Base-by-base conservation (phyloP, 305 asterid genomes). In the Fraxinus floribunda region DNA sequence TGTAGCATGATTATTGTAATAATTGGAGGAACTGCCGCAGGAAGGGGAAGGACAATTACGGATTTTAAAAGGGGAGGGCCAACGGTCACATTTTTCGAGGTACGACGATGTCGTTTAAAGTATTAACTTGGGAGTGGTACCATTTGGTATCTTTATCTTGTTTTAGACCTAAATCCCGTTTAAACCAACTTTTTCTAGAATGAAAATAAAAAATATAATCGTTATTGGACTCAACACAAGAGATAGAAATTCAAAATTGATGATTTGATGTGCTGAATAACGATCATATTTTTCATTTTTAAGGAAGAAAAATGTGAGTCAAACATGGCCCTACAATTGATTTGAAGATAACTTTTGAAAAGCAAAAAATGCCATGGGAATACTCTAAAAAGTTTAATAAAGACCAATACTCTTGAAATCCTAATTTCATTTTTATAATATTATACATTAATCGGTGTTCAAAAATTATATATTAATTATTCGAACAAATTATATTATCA, bases 21-120 rank as follows among this genome's bases (percentile, higher is more conserved):
- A 70, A 70, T 6, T 70, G 76, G 76, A 70, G 41, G 41, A 70
- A 15, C 22, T 70, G 24, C 39, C 41, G 6, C 41, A 32, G 76
- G 41, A 10, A 15, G 22, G 11, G 64, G 16, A 46, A 36, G 82
- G 26, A 60, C 79, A 68, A 16, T 35, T 22, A 52, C 83, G 72
- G 76, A 16, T 75, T 82, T 88, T 88, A 82, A 88, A 78, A 68
- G n/a, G 55, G 86, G 9, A 70, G 76, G 82, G 32, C 81, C 36
- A 86, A 88, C 91, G 91, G 91, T 86, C 91, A 84, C 89, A 75
- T 71, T 35, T 36, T 4, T 70, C 89, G 90, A 88, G 86, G 89
- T 3, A 3, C 2, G 20, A 79, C 90, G 90, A 34, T 85, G 87
- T 38, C 90, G 90, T 83, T 75, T 83, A 16, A 70, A 13, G 20